A percentile compares a stretch with the other conserved stretches of the same genome.
These are phyloP conservation scores for Paecilomyces sp. DNA, from an alignment of 2,329 filamentous ascomycete genomes.

Conservation along the genomic window DNA sequence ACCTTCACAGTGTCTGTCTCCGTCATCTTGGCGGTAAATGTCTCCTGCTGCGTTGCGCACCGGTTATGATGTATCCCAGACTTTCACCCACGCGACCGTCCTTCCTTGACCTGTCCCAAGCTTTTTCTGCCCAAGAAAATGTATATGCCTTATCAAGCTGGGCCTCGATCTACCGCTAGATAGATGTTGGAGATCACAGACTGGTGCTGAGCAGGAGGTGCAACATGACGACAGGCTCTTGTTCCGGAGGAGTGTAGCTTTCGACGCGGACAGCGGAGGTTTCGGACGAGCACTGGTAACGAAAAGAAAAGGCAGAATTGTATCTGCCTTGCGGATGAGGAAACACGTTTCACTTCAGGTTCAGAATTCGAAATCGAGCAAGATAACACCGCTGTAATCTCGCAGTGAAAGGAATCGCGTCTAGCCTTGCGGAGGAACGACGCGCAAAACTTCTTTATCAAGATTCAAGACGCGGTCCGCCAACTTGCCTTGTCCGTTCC, in stretches of 20 bases:
- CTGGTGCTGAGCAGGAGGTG: neutral
- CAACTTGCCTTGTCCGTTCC: neutral
- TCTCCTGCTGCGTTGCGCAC: neutral
- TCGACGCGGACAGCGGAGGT: neutral
- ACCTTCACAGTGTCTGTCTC: constrained; percentile 3
- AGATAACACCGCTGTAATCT: neutral
- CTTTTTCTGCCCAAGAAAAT: neutral
- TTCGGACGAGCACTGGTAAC: neutral
- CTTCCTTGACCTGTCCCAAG: neutral
- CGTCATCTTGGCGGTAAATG: neutral
- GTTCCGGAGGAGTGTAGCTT: neutral
- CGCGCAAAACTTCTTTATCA: neutral
- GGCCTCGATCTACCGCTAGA: neutral
- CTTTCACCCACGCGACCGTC: neutral
- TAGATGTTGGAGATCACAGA: neutral
- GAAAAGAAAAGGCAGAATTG: neutral
- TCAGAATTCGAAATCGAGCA: neutral
- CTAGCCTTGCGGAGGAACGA: neutral
- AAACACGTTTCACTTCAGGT: neutral
- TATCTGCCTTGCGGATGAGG: neutral
- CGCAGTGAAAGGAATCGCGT: neutral
- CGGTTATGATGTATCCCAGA: neutral
- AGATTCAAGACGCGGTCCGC: neutral
- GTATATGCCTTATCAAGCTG: neutral
- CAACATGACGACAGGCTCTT: neutral